Evolutionary conservation across 1,284 basidiomycete species (phyloP).

Genomic region (Exobasidium cylindrosporum): DNA sequence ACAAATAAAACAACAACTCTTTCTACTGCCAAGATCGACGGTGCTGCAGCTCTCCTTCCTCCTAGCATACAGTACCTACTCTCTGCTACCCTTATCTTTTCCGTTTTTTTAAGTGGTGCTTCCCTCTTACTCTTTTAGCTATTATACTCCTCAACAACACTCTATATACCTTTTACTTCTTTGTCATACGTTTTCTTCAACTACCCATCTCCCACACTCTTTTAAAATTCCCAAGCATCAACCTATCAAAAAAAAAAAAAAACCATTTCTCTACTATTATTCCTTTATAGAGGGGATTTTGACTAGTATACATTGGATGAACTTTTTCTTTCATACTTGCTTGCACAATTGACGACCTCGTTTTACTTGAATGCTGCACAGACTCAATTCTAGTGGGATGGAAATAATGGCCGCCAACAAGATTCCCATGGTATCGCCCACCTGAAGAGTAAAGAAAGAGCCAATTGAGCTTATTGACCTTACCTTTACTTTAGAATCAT

Average conservation of each 20-base stretch:
- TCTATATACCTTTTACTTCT: not conserved
- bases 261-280: not conserved
- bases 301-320: not conserved
- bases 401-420: slow-evolving; percentile 43
- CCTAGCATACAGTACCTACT: not conserved
- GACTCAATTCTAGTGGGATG: slow-evolving; percentile 44
- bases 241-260: slow-evolving; percentile 1
- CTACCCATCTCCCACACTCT: not conserved
- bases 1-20: too few relatives aligned
- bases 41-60: not conserved
- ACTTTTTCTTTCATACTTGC: slow-evolving; percentile 22
- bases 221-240: not conserved
- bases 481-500: slow-evolving; percentile 6
- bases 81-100: not conserved
- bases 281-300: not conserved
- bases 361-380: slow-evolving; percentile 40
- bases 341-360: slow-evolving; percentile 40
- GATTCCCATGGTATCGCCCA: slow-evolving; percentile 51
- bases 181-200: not conserved
- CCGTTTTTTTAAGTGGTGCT: not conserved
- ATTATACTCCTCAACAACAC: not conserved
- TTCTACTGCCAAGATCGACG: not conserved
- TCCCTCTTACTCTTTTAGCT: not conserved
- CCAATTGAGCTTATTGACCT: not conserved
- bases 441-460: slow-evolving; percentile 13